These are phyloP conservation scores for Penicillium hesseltinei DNA, from an alignment of 2,329 filamentous ascomycete genomes.

Conservation along the genomic window DNA sequence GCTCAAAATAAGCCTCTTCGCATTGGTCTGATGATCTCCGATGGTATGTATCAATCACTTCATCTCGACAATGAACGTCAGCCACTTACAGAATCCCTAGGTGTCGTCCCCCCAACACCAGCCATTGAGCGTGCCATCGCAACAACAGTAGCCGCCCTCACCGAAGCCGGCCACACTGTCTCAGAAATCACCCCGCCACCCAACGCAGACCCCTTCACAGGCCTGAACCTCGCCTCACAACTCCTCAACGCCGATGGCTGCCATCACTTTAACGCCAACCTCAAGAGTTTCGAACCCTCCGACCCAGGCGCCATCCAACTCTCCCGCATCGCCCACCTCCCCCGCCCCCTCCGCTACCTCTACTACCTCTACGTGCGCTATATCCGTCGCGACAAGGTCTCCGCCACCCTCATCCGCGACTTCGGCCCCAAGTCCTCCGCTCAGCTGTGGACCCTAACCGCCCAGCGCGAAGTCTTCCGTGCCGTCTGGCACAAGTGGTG, in stretches of 20 bases:
- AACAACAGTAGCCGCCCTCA: constrained; percentile 67
- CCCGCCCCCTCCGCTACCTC: constrained; percentile 73
- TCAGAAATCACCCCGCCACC: constrained; percentile 63
- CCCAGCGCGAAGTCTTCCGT: constrained; percentile 73
- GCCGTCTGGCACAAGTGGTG: constrained; percentile 82
- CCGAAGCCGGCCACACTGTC: constrained; percentile 72
- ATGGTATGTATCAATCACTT: constrained; percentile 47
- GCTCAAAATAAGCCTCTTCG: constrained; percentile 63
- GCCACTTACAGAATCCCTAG: constrained; percentile 25
- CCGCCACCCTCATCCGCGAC: constrained; percentile 72
- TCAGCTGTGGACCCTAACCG: constrained; percentile 80
- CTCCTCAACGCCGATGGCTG: constrained; percentile 85
- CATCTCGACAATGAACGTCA: too few species aligned
- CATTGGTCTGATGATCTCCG: constrained; percentile 74
- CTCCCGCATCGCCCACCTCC: constrained; percentile 69
- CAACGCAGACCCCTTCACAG: constrained; percentile 74
- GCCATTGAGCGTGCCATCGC: constrained; percentile 76
- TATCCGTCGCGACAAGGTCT: constrained; percentile 69
- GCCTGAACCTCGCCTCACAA: constrained; percentile 71
- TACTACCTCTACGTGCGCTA: constrained; percentile 91
- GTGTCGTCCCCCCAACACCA: constrained; percentile 81
- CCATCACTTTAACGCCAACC: constrained; percentile 72
- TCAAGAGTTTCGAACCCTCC: constrained; percentile 73
- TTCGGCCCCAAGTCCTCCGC: constrained; percentile 72
- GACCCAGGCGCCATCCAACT: constrained; percentile 76